Evolutionary conservation across 306 rosid species (phyloP), one percentile per base, ranked within the genome.

Genomic region (Quercus variabilis): DNA sequence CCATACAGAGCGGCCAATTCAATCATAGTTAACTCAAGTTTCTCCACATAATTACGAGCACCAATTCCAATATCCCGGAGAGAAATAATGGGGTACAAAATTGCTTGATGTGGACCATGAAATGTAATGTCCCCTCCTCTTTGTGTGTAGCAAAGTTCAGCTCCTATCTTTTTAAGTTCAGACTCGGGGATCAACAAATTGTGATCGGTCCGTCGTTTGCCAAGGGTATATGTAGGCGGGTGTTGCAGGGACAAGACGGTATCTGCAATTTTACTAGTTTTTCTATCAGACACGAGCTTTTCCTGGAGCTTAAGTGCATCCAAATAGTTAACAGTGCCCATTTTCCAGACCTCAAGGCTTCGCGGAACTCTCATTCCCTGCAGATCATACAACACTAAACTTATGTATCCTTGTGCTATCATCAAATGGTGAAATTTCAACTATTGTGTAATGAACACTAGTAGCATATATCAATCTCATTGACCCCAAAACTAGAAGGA

Each of bases 81-180:
- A 4, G 98, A 90, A 77, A 92, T 76, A 59, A 95, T 85, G 68
- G 99, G 98, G 76, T 92, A 91, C 55, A 91, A 73, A 20, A 95
- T 80, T 75, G 98, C 98, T 74, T 92, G 98, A 83, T 79, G 92
- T 26, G 98, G 97, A 81, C 98, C 98, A 70, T 95, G 99, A 81
- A 87, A 95, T 20, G 98, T 92, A 71, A 95, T 89, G 81, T 92
- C 99, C 26, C 99, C 94, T 74, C 99, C 99, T 64, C 98, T 82
- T 69, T 91, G 90, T 0, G 93, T 91, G 79, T 91, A 87, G 85
- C 88, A 87, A 75, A 95, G 86, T 54, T 91, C 90, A 71, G 98
- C 98, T 58, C 98, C 99, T 67, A 92, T 83, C 70, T 35, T 64
- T 73, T 88, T 84, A 41, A 95, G 83, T 21, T 95, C 91, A 2